phyloP scores from a whole-genome alignment of 2,329 filamentous ascomycete genomes.

The Cercospora nicotianae region DNA sequence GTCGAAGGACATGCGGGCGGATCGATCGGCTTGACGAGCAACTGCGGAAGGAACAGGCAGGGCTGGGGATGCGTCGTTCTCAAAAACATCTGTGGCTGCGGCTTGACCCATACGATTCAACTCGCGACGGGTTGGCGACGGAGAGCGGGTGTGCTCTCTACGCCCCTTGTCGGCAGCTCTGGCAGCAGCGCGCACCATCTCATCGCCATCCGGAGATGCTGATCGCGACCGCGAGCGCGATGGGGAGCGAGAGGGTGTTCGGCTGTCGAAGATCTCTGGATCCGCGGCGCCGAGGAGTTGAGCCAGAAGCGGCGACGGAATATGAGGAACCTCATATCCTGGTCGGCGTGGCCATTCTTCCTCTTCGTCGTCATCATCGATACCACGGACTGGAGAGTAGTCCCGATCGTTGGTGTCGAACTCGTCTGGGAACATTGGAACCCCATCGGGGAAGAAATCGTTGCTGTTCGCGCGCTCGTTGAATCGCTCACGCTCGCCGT shows the following conservation, averaged over 20 bases:
- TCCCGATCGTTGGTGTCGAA: slow-evolving; percentile 15
- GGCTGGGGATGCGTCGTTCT: not conserved
- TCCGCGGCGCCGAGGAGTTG: slow-evolving; percentile 15
- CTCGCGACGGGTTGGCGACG: slow-evolving; percentile 9
- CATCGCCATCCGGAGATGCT: slow-evolving; percentile 3
- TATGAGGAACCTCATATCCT: slow-evolving; percentile 18
- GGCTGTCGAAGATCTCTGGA: slow-evolving; percentile 8
- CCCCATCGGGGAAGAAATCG: slow-evolving; percentile 11
- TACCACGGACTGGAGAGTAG: slow-evolving; percentile 13
- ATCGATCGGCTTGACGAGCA: not conserved
- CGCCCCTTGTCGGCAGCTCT: slow-evolving; percentile 3
- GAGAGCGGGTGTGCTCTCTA: slow-evolving; percentile 8
- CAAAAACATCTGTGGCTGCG: slow-evolving; percentile 11
- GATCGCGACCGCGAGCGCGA: slow-evolving; percentile 10
- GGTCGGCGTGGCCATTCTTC: slow-evolving; percentile 15
- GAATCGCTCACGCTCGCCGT: slow-evolving; percentile 11
- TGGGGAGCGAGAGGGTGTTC: not conserved
- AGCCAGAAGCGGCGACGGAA: slow-evolving; percentile 14
- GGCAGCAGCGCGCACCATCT: slow-evolving; percentile 8
- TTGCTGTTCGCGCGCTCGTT: slow-evolving; percentile 11
- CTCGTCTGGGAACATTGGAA: slow-evolving; percentile 16
- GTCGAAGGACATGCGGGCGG: not conserved
- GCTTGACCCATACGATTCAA: slow-evolving; percentile 8
- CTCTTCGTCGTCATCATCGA: slow-evolving; percentile 13
- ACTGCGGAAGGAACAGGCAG: slow-evolving; percentile 5